Base-by-base conservation (phyloP, 169 alveolate genomes). In the Condylostoma magnum region DNA sequence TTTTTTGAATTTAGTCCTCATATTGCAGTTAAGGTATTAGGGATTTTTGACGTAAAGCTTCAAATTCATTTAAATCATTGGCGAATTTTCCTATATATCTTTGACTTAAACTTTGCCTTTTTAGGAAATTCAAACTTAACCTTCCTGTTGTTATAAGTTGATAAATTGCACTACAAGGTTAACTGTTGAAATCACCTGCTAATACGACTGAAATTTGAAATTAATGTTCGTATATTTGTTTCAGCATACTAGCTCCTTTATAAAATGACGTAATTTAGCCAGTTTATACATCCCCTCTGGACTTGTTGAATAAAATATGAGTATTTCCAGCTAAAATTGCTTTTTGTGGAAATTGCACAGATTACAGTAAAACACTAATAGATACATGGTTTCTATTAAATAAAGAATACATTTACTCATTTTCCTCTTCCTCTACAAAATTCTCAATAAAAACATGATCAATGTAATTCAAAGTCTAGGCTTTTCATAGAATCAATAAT, bases 401-500 rank as follows among this genome's bases (percentile, higher is more conserved):
- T 53, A 53, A 53, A 53, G n/a, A 53, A 22, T 28, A 27, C 30
- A n/a, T 27, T 5, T 27, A 53, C 4, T 53, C 65, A 22, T 33
- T 33, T 33, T 53, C 65, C 30, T 53, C 38, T n/a, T 27, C 30
- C 30, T 53, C 38, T n/a, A 27, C 30, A 22, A 22, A 28, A 53
- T 25, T 27, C 30, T 53, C 65, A 33, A 53, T 41, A 3, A 27
- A 33, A 25, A 53, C n/a, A 27, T 15, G 25, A 27, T 53, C 65
- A 28, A 53, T 31, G 8, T 27, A 53, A 4, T 22, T 53, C 18
- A 53, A 53, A n/a, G n/a, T 5, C 18, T 15, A n/a, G 20, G 65
- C 8, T 53, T 53, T 53, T n/a, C 65, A 53, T 25, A 28, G 18
- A 53, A 53, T 53, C 65, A 53, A 22, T n/a, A n/a, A n/a, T n/a